A percentile compares a stretch with the other conserved stretches of the same genome.
Evolutionary conservation across 164 flowering plant genomes (phyloP).

Genomic region (Nelumbo lutea): DNA sequence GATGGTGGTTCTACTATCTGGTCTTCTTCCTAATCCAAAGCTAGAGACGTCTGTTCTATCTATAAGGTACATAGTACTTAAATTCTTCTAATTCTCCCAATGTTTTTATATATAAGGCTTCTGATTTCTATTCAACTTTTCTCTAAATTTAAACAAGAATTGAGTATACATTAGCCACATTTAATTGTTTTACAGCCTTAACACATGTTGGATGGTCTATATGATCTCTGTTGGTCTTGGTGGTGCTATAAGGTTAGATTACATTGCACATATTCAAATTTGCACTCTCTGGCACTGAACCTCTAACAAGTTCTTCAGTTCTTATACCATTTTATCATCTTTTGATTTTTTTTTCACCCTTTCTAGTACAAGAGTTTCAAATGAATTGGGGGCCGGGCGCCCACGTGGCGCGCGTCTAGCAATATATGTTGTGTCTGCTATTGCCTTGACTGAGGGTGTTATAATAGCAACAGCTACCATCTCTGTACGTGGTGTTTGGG

Average conservation of each 20-base stretch:
- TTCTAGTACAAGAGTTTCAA: constrained; percentile 57
- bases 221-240: constrained; percentile 60
- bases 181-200: constrained; percentile 38
- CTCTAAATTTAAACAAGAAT: too few relatives aligned
- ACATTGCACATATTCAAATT: neutral
- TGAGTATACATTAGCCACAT: too few relatives aligned
- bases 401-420: constrained; percentile 43
- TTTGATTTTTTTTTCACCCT: neutral
- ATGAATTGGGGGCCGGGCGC: constrained; percentile 53
- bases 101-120: too few relatives aligned
- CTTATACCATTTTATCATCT: neutral
- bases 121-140: neutral
- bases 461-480: constrained; percentile 23
- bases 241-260: constrained; percentile 49
- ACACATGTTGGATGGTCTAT: constrained; percentile 52
- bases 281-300: neutral
- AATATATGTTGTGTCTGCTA: constrained; percentile 22
- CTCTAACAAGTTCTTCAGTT: neutral
- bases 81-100: too few relatives aligned
- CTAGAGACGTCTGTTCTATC: constrained; percentile 68
- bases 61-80: constrained; percentile 31
- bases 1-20: constrained; percentile 55
- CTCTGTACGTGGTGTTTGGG: constrained; percentile 42
- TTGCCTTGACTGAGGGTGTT: constrained; percentile 36
- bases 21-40: constrained; percentile 60